Evolutionary conservation across 805 yeast species (phyloP), one percentile per base, ranked within the genome.

Genomic region (Sungouiella thailandica): DNA sequence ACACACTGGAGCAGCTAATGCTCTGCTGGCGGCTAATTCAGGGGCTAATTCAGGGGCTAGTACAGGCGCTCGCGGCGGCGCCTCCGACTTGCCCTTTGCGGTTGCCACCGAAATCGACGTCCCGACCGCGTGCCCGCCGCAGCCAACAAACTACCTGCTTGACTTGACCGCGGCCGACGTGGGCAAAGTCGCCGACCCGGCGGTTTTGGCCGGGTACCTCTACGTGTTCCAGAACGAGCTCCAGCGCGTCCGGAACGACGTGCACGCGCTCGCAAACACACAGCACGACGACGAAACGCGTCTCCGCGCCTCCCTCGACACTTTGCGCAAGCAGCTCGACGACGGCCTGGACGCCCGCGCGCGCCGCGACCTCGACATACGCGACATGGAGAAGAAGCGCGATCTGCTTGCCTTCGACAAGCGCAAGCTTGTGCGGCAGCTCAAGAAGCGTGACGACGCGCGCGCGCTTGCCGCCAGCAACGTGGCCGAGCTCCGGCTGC

Each of bases 321-420:
- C 20, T n/a, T 50, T 57, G 37, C 64, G 57, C 22, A 54, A 57
- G 22, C 74, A 70, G 35, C 47, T 57, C 27, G 64, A 59, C 25
- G 61, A 57, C 16, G 68, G 58, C 29, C 43, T 57, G 11, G 68
- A 61, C 23, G 36, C 32, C 31, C 53, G 55, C 28, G 36, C 46
- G 15, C 53, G 51, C 29, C 47, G 55, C 27, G 68, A 63, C 24
- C 40, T 40, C 36, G 57, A 50, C 34, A 57, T 64, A 16, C 61
- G 55, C 40, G 49, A 53, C 14, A 48, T 60, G 39, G 60, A 58
- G 33, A 52, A 50, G 28, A 44, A 43, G 11, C 60, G 58, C 36
- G 64, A 62, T 33, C 49, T 55, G 18, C 52, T 65, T 17, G 49
- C 58, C 17, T 58, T 60, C 40, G 49, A 46, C 22, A 61, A 59